Evolutionary conservation across 1,139 yeast species (phyloP).

Genomic region (Suhomyces anneliseae): DNA sequence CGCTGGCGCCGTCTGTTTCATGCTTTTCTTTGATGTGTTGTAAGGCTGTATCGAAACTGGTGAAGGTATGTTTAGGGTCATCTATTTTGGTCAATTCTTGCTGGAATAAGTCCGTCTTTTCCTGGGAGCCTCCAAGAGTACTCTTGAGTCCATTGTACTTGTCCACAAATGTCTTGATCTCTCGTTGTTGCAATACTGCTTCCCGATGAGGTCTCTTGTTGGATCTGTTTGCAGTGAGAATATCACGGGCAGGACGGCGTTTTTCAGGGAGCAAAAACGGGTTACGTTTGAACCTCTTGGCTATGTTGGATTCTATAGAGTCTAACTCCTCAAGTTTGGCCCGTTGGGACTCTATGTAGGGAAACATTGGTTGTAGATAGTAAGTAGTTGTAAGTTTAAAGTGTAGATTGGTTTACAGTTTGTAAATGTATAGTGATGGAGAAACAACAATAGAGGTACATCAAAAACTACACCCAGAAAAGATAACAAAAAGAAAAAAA

Average conservation of each 20-base stretch:
- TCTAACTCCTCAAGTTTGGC: conserved; percentile 40
- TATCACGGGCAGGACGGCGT: conserved; percentile 3
- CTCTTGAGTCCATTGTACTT: conserved; percentile 41
- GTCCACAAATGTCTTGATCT: conserved; percentile 53
- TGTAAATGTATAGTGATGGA: neutral
- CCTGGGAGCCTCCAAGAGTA: conserved; percentile 24
- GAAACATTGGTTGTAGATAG: conserved; percentile 22
- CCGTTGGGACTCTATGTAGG: conserved; percentile 38
- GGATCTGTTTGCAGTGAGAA: conserved; percentile 7
- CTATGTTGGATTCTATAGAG: conserved; percentile 32
- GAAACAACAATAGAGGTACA: too few relatives aligned
- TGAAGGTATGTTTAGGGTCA: conserved; percentile 32
- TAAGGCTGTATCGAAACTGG: conserved; percentile 45
- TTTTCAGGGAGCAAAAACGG: conserved; percentile 21
- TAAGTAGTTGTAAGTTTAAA: neutral
- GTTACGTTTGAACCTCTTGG: conserved; percentile 33
- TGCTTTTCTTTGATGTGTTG: conserved; percentile 31
- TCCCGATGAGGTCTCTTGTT: conserved; percentile 43
- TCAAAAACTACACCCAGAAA: too few relatives aligned
- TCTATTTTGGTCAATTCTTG: conserved; percentile 24
- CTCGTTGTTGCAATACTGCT: conserved; percentile 65
- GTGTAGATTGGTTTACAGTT: neutral
- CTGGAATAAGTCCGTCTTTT: conserved; percentile 16
- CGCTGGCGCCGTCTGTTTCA: conserved; percentile 13
- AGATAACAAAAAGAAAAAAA: too few relatives aligned